Evolutionary conservation across 129 eudicot species (phyloP), one percentile per base, ranked within the genome.

Genomic region (Helichrysum umbraculigerum): DNA sequence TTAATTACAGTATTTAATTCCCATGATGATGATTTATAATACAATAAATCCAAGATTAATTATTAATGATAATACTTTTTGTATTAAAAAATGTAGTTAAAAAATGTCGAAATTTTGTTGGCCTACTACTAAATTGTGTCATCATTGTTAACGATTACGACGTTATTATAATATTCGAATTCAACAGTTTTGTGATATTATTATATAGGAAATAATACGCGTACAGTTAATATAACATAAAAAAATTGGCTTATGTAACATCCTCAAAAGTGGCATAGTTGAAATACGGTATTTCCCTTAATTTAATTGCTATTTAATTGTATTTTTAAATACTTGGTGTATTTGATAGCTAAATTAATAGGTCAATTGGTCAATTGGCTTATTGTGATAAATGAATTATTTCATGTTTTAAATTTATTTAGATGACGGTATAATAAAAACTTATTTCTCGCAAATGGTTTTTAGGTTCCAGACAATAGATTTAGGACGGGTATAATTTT

Each of bases 41-140:
- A 58, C 67, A 14, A 73, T 73, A 73, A 60, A 79, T 66, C 32
- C 63, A 72, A 62, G 35, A 34, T 39, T 72, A 52, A 73, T 72
- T 35, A 29, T 20, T 50, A 66, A 66, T 54, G 42, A 73, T 47
- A 3, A 20, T 57, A 28, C 51, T 73, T 57, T 57, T 58, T 73
- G 7, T 20, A 56, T 73, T 67, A 37, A 15, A 37, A 54, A 69
- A 37, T 16, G 22, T 3, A 12, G 61, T 58, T 70, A 42, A 78
- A 42, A 73, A 30, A 41, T 41, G 70, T 66, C 19, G 74, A 65
- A 20, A 14, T 72, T 79, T 67, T 32, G 83, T 74, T 80, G 75
- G 83, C 79, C 75, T 57, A 67, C 75, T 74, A 56, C 64, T 74
- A 74, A 67, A 52, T 35, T 73, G 67, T 65, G 74, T 79, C 83